Evolutionary conservation across 192 early-diverging fungal species (phyloP), one percentile per base, ranked within the genome.

Genomic region (Spizellomyces punctatus): DNA sequence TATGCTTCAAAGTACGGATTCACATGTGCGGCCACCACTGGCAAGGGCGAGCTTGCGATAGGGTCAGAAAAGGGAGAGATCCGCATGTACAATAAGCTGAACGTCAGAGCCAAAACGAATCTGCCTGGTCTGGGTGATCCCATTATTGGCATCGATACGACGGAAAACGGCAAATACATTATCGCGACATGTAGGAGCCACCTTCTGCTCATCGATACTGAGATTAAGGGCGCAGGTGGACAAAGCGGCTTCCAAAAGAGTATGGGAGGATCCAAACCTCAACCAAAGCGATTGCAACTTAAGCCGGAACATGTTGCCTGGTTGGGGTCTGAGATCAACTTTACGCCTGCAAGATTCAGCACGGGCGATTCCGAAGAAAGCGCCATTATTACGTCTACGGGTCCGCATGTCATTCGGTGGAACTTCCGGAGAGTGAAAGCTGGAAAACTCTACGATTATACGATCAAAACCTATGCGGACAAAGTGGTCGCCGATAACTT

Each of bases 401-500:
- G 96, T 8, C 90, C 90, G 17, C 95, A 89, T 78, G 93, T 96
- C 43, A 88, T 98, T 58, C 91, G 91, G 10, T 98, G 96, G 96
- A 95, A 91, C 76, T 90, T 98, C 77, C 81, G 89, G 12, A 81
- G 89, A 6, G 91, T 92, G n/a, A 90, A 91, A 78, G 77, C 80
- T 48, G 92, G 91, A 8, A 89, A 92, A 46, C 81, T 85, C 4
- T 83, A 89, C 68, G 91, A 93, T 65, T 98, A 98, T 78, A 84
- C 85, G 10, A 95, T 98, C 79, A 95, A 95, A 78, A 85, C 92
- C 74, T 98, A 93, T 61, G 66, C 81, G 3, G 91, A 94, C 48
- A 73, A 81, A 10, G 89, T 98, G 17, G 94, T 96, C 8, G 91
- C 93, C 4, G 95, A 96, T 75, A 93, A 96, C 82, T 98, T 98